Percentiles rank a stretch among this genome's conserved stretches.
Conservation (phyloP, 306 rosid genomes). For the Sicyos baderoa region DNA sequence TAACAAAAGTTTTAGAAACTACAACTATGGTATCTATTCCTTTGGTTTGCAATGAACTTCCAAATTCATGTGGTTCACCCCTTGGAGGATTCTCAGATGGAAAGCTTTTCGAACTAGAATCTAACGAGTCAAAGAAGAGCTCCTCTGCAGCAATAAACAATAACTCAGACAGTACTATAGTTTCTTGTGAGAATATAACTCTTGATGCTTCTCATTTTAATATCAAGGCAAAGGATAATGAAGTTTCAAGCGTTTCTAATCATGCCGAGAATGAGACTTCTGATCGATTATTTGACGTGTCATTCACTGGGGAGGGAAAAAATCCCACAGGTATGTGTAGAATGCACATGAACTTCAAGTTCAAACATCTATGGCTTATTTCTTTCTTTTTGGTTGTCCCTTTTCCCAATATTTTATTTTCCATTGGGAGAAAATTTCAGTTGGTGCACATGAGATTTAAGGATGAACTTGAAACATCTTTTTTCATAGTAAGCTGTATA, state of each 20-base stretch:
- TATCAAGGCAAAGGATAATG: constrained; percentile 33
- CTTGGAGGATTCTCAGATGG: constrained; percentile 42
- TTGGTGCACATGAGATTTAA: background rate
- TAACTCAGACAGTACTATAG: constrained; percentile 35
- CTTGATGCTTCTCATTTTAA: constrained; percentile 37
- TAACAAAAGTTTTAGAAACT: constrained; percentile 85
- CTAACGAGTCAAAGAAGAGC: constrained; percentile 43
- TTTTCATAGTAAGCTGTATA: background rate
- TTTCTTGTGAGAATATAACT: constrained; percentile 51
- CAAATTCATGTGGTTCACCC: constrained; percentile 31
- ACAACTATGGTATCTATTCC: constrained; percentile 80
- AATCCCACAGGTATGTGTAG: constrained; percentile 45
- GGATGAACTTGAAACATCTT: background rate
- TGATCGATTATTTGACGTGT: constrained; percentile 50
- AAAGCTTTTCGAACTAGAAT: constrained; percentile 42
- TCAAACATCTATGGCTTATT: background rate
- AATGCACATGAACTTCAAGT: constrained; percentile 8
- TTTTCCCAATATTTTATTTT: background rate
- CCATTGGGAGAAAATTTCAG: background rate
- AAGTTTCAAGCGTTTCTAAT: constrained; percentile 33
- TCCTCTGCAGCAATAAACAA: constrained; percentile 25
- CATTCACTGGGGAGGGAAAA: constrained; percentile 55
- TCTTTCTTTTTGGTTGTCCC: constrained; percentile 6
- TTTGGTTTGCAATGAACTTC: constrained; percentile 53
- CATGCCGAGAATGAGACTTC: constrained; percentile 42